Evolutionary conservation across 2,329 filamentous ascomycete species (phyloP).

Genomic region (Hypoxylon sp.): DNA sequence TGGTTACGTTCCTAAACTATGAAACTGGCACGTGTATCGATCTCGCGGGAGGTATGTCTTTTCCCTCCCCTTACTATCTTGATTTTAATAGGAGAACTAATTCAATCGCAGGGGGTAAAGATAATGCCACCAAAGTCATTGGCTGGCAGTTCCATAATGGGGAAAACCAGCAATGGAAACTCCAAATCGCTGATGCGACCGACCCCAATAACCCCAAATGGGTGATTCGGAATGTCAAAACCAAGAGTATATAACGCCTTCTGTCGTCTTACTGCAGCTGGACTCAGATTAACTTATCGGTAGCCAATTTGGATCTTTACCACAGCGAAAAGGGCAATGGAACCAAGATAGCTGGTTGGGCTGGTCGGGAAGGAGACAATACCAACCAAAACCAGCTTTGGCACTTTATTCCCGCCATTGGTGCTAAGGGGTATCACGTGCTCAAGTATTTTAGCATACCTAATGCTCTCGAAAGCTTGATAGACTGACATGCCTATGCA

Average conservation of each 20-base stretch:
- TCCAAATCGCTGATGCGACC: not conserved
- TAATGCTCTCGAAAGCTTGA: too few relatives aligned
- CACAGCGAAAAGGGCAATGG: slow-evolving; percentile 3
- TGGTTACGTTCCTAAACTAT: slow-evolving; percentile 19
- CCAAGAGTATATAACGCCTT: slow-evolving; percentile 14
- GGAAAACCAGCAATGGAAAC: slow-evolving; percentile 20
- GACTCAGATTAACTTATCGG: not conserved
- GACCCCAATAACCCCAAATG: slow-evolving; percentile 11
- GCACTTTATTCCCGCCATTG: slow-evolving; percentile 20
- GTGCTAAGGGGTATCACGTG: too few relatives aligned
- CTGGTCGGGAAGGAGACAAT: not conserved
- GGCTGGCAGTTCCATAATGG: slow-evolving; percentile 10
- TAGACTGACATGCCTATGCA: too few relatives aligned
- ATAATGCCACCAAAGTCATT: slow-evolving; percentile 8
- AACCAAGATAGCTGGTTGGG: slow-evolving; percentile 19
- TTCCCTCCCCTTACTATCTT: not conserved
- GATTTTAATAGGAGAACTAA: too few relatives aligned
- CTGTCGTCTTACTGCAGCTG: too few relatives aligned
- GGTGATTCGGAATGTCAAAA: slow-evolving; percentile 16
- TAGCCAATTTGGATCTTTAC: slow-evolving; percentile 20
- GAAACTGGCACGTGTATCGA: slow-evolving; percentile 12
- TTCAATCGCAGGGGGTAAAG: not conserved
- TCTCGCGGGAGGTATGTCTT: slow-evolving; percentile 3
- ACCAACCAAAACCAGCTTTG: slow-evolving; percentile 15
- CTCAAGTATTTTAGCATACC: too few relatives aligned